Percentiles rank a stretch among this genome's conserved stretches.
Evolutionary conservation across 805 yeast species (phyloP).

Genomic region (Metschnikowia noctiluminum): DNA sequence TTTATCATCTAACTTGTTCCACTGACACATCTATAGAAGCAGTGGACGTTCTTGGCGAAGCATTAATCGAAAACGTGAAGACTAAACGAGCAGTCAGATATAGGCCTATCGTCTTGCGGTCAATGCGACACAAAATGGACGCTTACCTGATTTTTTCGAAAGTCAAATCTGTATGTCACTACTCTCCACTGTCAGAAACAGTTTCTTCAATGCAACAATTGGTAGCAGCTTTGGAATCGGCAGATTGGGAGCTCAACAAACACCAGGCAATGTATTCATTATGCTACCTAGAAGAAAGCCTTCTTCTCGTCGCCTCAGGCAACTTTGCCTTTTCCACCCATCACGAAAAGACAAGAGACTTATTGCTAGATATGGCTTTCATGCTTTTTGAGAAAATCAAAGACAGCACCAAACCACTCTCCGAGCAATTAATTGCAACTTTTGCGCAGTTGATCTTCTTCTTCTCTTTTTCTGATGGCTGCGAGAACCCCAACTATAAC

Average conservation of each 20-base stretch:
- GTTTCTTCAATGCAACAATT: conserved; percentile 3
- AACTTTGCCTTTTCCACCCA: not conserved
- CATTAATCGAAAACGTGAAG: not conserved
- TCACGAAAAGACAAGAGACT: not conserved
- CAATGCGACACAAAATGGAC: conserved; percentile 2
- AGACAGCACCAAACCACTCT: not conserved
- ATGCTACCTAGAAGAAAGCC: conserved; percentile 7
- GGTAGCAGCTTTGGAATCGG: not conserved
- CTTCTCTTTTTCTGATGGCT: conserved; percentile 9
- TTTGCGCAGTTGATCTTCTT: conserved; percentile 14
- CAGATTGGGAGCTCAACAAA: conserved; percentile 3
- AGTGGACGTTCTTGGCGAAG: conserved; percentile 3
- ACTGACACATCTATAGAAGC: conserved; percentile 2
- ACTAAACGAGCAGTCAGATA: not conserved
- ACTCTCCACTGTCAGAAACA: conserved; percentile 2
- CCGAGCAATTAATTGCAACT: conserved; percentile 9
- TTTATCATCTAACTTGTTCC: not conserved
- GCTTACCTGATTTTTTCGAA: conserved; percentile 2
- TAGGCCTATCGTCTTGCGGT: conserved; percentile 1
- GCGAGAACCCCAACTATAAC: conserved; percentile 1
- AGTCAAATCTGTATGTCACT: conserved; percentile 9
- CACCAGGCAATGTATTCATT: not conserved
- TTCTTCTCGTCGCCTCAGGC: conserved; percentile 2
- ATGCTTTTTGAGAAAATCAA: conserved; percentile 5
- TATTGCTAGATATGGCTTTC: conserved; percentile 2